A percentile compares a stretch with the other conserved stretches of the same genome.
Evolutionary conservation across 495 filamentous ascomycete species (phyloP).

Genomic region (Annulohypoxylon maeteangense): DNA sequence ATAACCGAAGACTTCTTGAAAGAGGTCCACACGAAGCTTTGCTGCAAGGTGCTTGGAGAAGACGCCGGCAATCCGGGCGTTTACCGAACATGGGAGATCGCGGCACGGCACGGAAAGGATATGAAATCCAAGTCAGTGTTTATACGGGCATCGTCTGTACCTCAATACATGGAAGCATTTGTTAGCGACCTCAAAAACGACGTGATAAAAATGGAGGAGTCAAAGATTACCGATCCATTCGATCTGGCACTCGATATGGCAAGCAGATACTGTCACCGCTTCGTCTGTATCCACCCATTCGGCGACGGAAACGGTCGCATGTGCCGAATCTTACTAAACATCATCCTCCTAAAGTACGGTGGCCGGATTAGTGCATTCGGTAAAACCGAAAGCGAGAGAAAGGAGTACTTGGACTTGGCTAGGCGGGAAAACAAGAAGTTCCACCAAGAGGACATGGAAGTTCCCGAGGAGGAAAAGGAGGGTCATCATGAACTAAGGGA

Average conservation of each 20-base stretch:
- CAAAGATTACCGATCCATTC: conserved; percentile 40
- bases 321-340: conserved; percentile 51
- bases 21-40: conserved; percentile 48
- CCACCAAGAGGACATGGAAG: conserved; percentile 43
- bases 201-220: neutral
- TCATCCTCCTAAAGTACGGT: conserved; percentile 47
- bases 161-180: conserved; percentile 49
- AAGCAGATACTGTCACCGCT: conserved; percentile 45
- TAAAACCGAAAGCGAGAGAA: conserved; percentile 28
- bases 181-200: conserved; percentile 44
- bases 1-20: conserved; percentile 49
- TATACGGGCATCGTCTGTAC: conserved; percentile 38
- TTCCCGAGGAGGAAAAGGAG: conserved; percentile 29
- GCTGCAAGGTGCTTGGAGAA: conserved; percentile 22
- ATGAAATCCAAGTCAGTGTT: conserved; percentile 47
- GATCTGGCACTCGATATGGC: conserved; percentile 47
- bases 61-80: conserved; percentile 29
- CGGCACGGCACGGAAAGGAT: conserved; percentile 36
- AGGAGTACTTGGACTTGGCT: conserved; percentile 41
- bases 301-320: conserved; percentile 54
- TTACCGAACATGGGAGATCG: conserved; percentile 41
- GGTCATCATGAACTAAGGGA: conserved; percentile 29
- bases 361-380: conserved; percentile 32
- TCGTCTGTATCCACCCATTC: conserved; percentile 54
- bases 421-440: conserved; percentile 29